Conservation (phyloP, 495 filamentous ascomycete genomes). For the Parathielavia hyrcaniae region DNA sequence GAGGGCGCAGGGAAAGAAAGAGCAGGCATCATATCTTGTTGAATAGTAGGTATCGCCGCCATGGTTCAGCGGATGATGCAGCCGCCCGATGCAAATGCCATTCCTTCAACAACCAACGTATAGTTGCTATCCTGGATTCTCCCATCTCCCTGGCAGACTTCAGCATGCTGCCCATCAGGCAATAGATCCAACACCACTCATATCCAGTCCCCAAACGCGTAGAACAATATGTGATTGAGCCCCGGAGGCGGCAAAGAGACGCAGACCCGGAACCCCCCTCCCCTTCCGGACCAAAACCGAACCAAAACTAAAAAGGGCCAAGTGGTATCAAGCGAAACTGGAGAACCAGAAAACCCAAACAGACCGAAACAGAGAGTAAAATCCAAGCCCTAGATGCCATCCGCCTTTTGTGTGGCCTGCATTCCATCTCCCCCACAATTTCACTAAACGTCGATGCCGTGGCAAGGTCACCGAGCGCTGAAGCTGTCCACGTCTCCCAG, state of each 20-base stretch:
- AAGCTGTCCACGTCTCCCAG: background rate
- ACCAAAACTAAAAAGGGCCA: background rate
- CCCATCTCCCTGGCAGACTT: background rate
- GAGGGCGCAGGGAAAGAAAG: too few relatives aligned
- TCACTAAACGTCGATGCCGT: too few relatives aligned
- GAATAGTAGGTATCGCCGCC: too few relatives aligned
- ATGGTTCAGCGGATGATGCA: too few relatives aligned
- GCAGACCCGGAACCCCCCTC: background rate
- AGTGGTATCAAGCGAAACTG: constrained; percentile 6
- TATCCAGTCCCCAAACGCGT: background rate
- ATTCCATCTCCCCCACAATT: background rate
- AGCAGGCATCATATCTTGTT: too few relatives aligned
- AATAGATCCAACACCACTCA: background rate
- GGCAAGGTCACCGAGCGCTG: too few relatives aligned
- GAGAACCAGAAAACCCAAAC: background rate
- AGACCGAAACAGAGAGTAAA: background rate
- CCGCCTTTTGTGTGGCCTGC: background rate
- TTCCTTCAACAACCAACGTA: background rate
- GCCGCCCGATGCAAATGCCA: too few relatives aligned
- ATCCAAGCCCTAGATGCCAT: background rate
- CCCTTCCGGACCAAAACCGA: background rate
- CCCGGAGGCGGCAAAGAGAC: background rate
- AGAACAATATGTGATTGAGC: background rate
- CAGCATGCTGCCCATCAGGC: background rate
- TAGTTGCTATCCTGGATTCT: background rate